These are phyloP conservation scores for Pichia sp. DNA, from an alignment of 1,139 yeast genomes.

Conservation along the genomic window DNA sequence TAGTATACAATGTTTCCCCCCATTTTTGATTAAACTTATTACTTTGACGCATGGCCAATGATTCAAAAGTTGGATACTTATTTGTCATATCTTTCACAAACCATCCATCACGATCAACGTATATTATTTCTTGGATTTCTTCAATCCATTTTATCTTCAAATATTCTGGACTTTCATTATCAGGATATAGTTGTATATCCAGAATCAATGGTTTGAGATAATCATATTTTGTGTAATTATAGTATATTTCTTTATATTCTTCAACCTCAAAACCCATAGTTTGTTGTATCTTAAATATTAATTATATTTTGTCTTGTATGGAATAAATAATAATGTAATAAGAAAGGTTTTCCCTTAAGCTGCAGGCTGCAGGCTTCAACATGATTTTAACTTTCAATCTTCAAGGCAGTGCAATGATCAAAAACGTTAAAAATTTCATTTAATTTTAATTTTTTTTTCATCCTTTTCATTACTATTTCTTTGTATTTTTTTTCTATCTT, in stretches of 20 bases:
- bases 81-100: background rate
- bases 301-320: too few species aligned
- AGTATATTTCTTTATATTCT: constrained; percentile 5
- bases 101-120: constrained; percentile 26
- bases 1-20: constrained; percentile 15
- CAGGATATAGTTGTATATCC: background rate
- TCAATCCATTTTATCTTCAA: constrained; percentile 11
- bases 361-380: too few species aligned
- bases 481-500: background rate
- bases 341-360: background rate
- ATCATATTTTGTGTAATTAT: constrained; percentile 4
- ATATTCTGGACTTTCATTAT: background rate
- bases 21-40: constrained; percentile 17
- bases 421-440: background rate
- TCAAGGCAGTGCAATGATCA: background rate
- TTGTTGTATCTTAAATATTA: background rate
- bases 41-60: constrained; percentile 20
- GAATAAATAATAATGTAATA: background rate
- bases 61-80: constrained; percentile 26
- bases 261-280: background rate
- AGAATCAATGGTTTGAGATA: constrained; percentile 9
- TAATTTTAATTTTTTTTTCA: background rate
- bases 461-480: too few species aligned
- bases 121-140: background rate
- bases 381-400: background rate